phyloP scores from a whole-genome alignment of 2,329 filamentous ascomycete genomes.

The Aspergillus proliferans region DNA sequence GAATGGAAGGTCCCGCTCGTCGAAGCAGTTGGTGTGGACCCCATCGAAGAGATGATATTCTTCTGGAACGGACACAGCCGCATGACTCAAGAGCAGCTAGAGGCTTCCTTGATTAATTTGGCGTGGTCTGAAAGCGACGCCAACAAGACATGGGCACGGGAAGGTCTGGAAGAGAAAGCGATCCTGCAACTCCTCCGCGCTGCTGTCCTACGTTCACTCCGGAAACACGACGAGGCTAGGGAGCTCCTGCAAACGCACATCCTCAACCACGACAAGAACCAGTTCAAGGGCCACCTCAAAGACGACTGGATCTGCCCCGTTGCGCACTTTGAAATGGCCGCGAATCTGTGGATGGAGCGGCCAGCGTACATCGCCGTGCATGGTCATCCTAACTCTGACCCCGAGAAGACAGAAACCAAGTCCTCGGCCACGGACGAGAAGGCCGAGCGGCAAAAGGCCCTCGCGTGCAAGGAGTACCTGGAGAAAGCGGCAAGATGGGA shows the following conservation, averaged over 20 bases:
- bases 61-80: slow-evolving; percentile 87
- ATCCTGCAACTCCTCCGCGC: slow-evolving; percentile 62
- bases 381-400: slow-evolving; percentile 6
- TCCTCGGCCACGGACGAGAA: not conserved
- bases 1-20: slow-evolving; percentile 61
- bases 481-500: slow-evolving; percentile 56
- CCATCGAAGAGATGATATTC: slow-evolving; percentile 84
- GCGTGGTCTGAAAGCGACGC: slow-evolving; percentile 61
- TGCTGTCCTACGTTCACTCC: slow-evolving; percentile 59
- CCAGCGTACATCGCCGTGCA: slow-evolving; percentile 34
- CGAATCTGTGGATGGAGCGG: slow-evolving; percentile 68
- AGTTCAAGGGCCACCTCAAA: slow-evolving; percentile 47
- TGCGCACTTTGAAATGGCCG: slow-evolving; percentile 81
- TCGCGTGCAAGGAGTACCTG: slow-evolving; percentile 50
- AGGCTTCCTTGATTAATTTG: slow-evolving; percentile 57
- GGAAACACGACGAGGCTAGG: slow-evolving; percentile 59
- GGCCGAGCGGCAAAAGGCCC: slow-evolving; percentile 38
- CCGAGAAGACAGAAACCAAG: slow-evolving; percentile 2
- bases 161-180: slow-evolving; percentile 55
- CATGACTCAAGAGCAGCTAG: slow-evolving; percentile 62
- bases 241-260: slow-evolving; percentile 57
- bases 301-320: slow-evolving; percentile 63
- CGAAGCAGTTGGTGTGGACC: slow-evolving; percentile 75
- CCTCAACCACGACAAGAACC: slow-evolving; percentile 49
- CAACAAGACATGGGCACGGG: slow-evolving; percentile 46